Evolutionary conservation across 192 early-diverging fungal genomes (phyloP).

Genomic region (Backusella sp.): DNA sequence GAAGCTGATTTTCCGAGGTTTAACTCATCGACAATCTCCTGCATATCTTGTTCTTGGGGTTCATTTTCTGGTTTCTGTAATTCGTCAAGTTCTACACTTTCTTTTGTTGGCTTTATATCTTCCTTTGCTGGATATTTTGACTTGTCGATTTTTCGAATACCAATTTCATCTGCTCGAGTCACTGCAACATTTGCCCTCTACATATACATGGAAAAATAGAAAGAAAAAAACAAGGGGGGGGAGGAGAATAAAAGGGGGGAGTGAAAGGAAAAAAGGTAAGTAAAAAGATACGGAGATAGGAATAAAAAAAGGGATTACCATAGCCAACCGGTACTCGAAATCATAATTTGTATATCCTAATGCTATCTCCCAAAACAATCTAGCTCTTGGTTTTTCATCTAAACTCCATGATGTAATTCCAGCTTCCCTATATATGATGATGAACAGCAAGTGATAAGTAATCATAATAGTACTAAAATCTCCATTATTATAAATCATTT

Average conservation of each 20-base stretch:
- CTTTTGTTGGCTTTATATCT: neutral
- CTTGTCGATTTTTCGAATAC: constrained; percentile 5
- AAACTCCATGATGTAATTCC: constrained; percentile 49
- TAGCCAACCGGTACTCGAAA: constrained; percentile 47
- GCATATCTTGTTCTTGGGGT: neutral
- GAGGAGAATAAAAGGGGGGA: neutral
- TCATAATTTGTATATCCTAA: constrained; percentile 44
- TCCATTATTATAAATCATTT: neutral
- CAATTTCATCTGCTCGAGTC: constrained; percentile 22
- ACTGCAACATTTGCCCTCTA: constrained; percentile 30
- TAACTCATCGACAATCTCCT: neutral
- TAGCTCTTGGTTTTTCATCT: constrained; percentile 31
- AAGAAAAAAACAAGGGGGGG: neutral
- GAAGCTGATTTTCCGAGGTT: neutral
- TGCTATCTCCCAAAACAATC: constrained; percentile 46
- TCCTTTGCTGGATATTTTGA: neutral
- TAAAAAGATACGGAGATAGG: constrained; percentile 17
- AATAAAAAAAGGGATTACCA: constrained; percentile 2
- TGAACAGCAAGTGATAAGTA: neutral
- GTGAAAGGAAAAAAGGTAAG: neutral
- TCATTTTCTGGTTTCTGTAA: neutral
- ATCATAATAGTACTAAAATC: neutral
- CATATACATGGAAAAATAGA: neutral
- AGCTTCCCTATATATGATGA: constrained; percentile 34
- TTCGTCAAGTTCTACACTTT: neutral